These are phyloP conservation scores for Lepiota venenata DNA, from an alignment of 768 basidiomycete species.

Conservation along the genomic window DNA sequence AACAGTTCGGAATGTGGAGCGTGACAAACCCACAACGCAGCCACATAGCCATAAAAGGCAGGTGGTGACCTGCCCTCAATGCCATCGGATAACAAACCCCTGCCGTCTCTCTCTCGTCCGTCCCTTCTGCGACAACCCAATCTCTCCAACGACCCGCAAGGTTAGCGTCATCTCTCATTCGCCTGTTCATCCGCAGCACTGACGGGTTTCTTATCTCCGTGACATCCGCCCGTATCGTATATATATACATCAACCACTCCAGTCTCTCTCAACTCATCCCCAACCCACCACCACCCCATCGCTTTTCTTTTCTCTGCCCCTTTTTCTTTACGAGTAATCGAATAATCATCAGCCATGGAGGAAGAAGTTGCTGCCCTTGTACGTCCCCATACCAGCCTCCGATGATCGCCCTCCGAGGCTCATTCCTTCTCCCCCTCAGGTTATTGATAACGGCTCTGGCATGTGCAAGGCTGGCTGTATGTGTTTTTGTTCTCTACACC, in stretches of 20 bases:
- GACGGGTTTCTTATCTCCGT: not conserved
- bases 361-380: conserved; percentile 48
- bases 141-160: not conserved
- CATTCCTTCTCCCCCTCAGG: conserved; percentile 35
- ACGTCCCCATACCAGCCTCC: conserved; percentile 40
- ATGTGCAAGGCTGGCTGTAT: conserved; percentile 99
- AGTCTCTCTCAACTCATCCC: conserved; percentile 7
- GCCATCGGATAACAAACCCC: conserved; percentile 6
- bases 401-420: not conserved
- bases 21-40: conserved; percentile 7
- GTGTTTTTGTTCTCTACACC: conserved; percentile 29
- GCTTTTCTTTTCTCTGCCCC: conserved; percentile 11
- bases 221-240: not conserved
- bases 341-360: conserved; percentile 40
- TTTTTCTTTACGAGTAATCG: conserved; percentile 25
- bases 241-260: conserved; percentile 15
- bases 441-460: conserved; percentile 94
- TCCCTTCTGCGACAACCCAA: too few relatives aligned
- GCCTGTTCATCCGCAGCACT: not conserved
- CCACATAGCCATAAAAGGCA: conserved; percentile 3
- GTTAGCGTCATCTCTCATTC: not conserved
- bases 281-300: conserved; percentile 13
- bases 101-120: not conserved
- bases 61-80: conserved; percentile 9
- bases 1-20: too few relatives aligned